phyloP scores from a whole-genome alignment of 345 rosid genomes.

The Geranium brycei region DNA sequence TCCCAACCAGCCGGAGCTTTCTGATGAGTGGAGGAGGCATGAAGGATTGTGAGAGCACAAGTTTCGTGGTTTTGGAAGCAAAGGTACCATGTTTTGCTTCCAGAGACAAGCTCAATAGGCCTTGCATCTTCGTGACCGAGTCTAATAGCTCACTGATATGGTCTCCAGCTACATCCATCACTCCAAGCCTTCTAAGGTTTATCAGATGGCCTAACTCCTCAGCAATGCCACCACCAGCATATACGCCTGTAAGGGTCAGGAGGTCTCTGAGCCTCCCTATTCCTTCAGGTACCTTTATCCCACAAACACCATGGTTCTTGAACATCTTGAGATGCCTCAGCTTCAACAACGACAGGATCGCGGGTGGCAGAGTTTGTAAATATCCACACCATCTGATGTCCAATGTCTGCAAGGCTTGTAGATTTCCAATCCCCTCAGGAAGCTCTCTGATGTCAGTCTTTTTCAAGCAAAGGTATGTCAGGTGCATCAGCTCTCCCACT shows the following conservation, averaged over 20 bases:
- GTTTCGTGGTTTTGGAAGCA: background rate
- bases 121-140: conserved; percentile 21
- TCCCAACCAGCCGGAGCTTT: conserved; percentile 24
- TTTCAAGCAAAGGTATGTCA: conserved; percentile 28
- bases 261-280: conserved; percentile 18
- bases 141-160: conserved; percentile 17
- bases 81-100: conserved; percentile 9
- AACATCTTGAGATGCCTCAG: conserved; percentile 25
- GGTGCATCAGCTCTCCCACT: conserved; percentile 28
- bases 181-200: conserved; percentile 23
- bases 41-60: conserved; percentile 19
- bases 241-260: conserved; percentile 25
- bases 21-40: conserved; percentile 22
- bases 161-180: conserved; percentile 22
- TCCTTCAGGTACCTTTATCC: conserved; percentile 20
- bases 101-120: conserved; percentile 22
- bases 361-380: conserved; percentile 9
- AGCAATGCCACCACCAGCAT: conserved; percentile 18
- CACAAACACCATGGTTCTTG: conserved; percentile 12
- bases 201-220: conserved; percentile 17
- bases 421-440: conserved; percentile 14
- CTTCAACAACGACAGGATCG: conserved; percentile 13
- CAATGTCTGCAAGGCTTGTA: conserved; percentile 18
- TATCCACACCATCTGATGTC: conserved; percentile 25
- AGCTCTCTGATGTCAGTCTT: conserved; percentile 17